phyloP scores from a whole-genome alignment of 2,329 filamentous ascomycete species.

The Ophiostoma triangulosporum region DNA sequence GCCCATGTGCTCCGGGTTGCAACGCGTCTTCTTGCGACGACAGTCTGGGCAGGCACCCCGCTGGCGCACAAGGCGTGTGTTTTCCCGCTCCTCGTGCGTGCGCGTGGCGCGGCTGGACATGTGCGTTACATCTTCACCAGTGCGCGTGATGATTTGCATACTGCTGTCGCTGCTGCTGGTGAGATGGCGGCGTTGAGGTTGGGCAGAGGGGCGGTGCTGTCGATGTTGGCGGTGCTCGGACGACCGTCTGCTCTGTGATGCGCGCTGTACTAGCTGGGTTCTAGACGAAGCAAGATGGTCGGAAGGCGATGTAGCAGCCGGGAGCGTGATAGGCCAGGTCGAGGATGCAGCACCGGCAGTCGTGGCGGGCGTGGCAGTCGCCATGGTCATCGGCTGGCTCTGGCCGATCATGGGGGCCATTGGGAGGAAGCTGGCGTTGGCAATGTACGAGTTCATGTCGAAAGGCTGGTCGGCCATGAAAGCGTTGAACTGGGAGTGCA shows the following conservation, averaged over 20 bases:
- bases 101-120: conserved; percentile 48
- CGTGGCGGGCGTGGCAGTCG: neutral
- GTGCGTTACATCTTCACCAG: conserved; percentile 49
- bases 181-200: neutral
- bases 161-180: conserved; percentile 17
- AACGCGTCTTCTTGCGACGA: conserved; percentile 49
- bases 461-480: conserved; percentile 20
- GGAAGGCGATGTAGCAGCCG: neutral
- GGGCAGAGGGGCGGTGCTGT: neutral
- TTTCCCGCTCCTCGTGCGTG: conserved; percentile 54
- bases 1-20: conserved; percentile 42
- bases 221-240: neutral
- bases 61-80: conserved; percentile 52
- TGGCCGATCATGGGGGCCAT: conserved; percentile 10
- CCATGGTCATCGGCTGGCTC: neutral
- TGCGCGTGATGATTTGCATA: conserved; percentile 54
- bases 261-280: conserved; percentile 15
- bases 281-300: conserved; percentile 26
- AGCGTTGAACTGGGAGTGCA: conserved; percentile 20
- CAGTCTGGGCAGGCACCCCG: conserved; percentile 54
- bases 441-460: neutral
- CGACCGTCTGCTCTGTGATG: neutral
- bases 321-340: neutral
- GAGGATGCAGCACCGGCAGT: neutral
- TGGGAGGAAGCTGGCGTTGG: neutral